Evolutionary conservation across 805 yeast genomes (phyloP).

Genomic region (Saccharomyces kudriavzevii): DNA sequence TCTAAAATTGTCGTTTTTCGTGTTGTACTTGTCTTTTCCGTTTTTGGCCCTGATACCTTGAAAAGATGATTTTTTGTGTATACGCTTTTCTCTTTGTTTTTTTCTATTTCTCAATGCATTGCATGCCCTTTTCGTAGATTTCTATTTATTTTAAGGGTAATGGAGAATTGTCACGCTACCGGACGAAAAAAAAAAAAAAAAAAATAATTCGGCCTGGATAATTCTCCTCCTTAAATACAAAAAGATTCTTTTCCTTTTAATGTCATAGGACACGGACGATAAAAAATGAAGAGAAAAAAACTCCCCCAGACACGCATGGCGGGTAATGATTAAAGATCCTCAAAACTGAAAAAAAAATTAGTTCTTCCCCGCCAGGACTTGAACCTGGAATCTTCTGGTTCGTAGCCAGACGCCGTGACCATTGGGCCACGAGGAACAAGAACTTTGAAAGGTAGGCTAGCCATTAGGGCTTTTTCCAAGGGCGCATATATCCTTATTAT

Average conservation of each 20-base stretch:
- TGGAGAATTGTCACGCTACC: background rate
- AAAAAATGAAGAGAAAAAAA: background rate
- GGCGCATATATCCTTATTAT: too few species aligned
- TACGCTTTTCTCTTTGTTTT: background rate
- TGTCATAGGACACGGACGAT: background rate
- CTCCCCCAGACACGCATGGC: background rate
- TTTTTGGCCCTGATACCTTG: background rate
- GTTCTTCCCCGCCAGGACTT: constrained; percentile 46
- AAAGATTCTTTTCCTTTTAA: background rate
- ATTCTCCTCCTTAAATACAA: background rate
- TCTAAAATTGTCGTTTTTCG: background rate
- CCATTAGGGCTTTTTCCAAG: too few species aligned
- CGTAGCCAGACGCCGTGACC: constrained; percentile 74
- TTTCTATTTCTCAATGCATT: background rate
- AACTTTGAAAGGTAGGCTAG: constrained; percentile 12
- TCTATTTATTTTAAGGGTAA: background rate
- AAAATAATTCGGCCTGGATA: background rate
- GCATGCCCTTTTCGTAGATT: background rate
- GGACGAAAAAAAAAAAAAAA: background rate
- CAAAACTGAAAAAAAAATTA: background rate
- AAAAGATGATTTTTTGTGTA: background rate
- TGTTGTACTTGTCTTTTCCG: background rate
- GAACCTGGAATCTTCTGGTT: constrained; percentile 47
- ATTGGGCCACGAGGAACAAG: constrained; percentile 67
- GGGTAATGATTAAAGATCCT: too few species aligned